Evolutionary conservation across 2,329 filamentous ascomycete species (phyloP).

Genomic region (Fusarium proliferatum): DNA sequence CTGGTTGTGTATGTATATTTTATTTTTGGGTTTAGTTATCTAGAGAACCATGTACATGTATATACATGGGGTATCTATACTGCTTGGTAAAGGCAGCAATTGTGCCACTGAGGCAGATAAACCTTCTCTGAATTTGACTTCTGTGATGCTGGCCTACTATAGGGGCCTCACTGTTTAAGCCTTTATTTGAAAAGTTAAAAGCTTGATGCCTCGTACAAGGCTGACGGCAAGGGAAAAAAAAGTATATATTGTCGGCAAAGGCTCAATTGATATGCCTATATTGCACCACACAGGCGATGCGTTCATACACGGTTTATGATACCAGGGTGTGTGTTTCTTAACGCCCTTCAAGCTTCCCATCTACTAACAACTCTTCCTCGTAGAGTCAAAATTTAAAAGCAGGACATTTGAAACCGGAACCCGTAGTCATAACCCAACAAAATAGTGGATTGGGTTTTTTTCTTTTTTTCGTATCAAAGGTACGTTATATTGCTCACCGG

Average conservation of each 20-base stretch:
- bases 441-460: slow-evolving; percentile 7
- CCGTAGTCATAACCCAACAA: slow-evolving; percentile 3
- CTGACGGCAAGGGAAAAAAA: too few relatives aligned
- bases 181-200: too few relatives aligned
- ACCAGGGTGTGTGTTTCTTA: background rate
- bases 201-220: too few relatives aligned
- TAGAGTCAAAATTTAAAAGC: background rate
- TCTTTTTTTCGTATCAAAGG: slow-evolving; percentile 5
- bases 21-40: background rate
- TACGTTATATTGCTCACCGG: slow-evolving; percentile 26
- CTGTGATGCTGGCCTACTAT: too few relatives aligned
- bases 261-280: background rate
- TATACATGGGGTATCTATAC: too few relatives aligned
- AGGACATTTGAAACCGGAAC: background rate
- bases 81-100: too few relatives aligned
- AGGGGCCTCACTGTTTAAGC: too few relatives aligned
- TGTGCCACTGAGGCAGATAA: too few relatives aligned
- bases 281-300: too few relatives aligned
- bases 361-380: background rate
- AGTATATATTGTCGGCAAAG: background rate
- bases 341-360: background rate
- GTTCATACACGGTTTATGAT: background rate
- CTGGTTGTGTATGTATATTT: too few relatives aligned
- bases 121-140: too few relatives aligned
- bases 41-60: background rate